Evolutionary conservation across 2,329 filamentous ascomycete species (phyloP).

Genomic region (Chaetomiaceae sp.): DNA sequence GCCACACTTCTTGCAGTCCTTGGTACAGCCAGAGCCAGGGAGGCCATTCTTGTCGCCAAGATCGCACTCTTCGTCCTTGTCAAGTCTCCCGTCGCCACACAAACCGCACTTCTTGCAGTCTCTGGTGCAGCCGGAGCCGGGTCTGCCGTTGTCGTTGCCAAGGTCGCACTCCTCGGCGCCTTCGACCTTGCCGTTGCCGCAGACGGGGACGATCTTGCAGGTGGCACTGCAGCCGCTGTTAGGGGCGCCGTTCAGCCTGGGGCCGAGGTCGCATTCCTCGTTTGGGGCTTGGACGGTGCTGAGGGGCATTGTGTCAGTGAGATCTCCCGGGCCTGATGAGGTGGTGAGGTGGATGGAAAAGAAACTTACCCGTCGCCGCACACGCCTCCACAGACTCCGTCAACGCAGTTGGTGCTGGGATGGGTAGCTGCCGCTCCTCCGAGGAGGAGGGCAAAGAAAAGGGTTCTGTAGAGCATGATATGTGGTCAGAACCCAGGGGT

Average conservation of each 20-base stretch:
- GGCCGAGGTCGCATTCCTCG: slow-evolving; percentile 19
- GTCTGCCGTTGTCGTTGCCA: slow-evolving; percentile 1
- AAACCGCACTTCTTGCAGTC: neutral
- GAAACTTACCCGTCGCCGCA: slow-evolving; percentile 17
- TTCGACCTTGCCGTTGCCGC: slow-evolving; percentile 2
- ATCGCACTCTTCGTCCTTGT: slow-evolving; percentile 4
- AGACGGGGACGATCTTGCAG: slow-evolving; percentile 6
- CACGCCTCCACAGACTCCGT: slow-evolving; percentile 12
- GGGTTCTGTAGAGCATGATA: slow-evolving; percentile 10
- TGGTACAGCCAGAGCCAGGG: neutral
- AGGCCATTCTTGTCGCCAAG: slow-evolving; percentile 1
- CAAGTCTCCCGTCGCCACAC: neutral
- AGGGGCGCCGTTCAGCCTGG: slow-evolving; percentile 12
- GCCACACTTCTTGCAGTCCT: neutral
- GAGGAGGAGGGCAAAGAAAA: slow-evolving; percentile 13
- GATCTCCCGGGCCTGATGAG: neutral
- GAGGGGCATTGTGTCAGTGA: neutral
- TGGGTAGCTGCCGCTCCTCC: slow-evolving; percentile 11
- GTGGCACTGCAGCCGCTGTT: slow-evolving; percentile 11
- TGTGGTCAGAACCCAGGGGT: neutral
- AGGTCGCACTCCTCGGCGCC: slow-evolving; percentile 6
- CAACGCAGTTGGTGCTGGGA: neutral
- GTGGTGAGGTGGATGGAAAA: neutral
- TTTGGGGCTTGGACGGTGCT: slow-evolving; percentile 14
- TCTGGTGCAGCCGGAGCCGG: neutral